Evolutionary conservation across 257 asterid species (phyloP).

Genomic region (Ilex aquifolium): DNA sequence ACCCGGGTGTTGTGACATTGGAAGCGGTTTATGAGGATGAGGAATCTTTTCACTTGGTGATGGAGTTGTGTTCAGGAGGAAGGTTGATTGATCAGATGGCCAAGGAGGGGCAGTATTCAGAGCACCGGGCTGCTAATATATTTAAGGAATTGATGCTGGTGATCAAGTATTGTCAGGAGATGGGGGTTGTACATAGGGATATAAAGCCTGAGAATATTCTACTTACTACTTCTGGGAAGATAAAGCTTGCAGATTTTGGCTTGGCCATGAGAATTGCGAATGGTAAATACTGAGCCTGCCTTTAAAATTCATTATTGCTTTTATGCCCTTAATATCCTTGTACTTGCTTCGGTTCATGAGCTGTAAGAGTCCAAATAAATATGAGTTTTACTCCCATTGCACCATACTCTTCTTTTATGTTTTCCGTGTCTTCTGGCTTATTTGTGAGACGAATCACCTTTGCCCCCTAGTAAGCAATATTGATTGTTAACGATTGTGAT

Average conservation of each 20-base stretch:
- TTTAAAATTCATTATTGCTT: too few relatives aligned
- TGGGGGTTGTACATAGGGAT: conserved; percentile 51
- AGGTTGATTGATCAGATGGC: conserved; percentile 45
- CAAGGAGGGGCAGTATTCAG: conserved; percentile 28
- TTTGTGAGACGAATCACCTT: too few relatives aligned
- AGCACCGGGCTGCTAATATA: conserved; percentile 37
- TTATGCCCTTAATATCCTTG: too few relatives aligned
- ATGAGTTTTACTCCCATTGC: too few relatives aligned
- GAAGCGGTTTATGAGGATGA: conserved; percentile 39
- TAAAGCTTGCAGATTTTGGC: conserved; percentile 50
- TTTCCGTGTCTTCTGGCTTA: too few relatives aligned
- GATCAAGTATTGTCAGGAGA: conserved; percentile 45
- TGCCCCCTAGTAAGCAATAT: too few relatives aligned
- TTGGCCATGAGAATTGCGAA: conserved; percentile 48
- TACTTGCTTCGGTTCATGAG: too few relatives aligned
- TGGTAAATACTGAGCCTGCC: conserved; percentile 16
- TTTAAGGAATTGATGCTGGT: conserved; percentile 43
- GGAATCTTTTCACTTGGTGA: conserved; percentile 39
- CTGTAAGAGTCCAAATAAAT: too few relatives aligned
- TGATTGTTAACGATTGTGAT: too few relatives aligned
- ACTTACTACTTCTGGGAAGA: conserved; percentile 35
- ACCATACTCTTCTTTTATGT: too few relatives aligned
- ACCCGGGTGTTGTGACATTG: conserved; percentile 37
- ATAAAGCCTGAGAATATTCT: conserved; percentile 48
- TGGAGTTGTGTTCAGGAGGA: conserved; percentile 49